Evolutionary conservation across 306 rosid species (phyloP), one percentile per base, ranked within the genome.

Genomic region (Castanea sativa): DNA sequence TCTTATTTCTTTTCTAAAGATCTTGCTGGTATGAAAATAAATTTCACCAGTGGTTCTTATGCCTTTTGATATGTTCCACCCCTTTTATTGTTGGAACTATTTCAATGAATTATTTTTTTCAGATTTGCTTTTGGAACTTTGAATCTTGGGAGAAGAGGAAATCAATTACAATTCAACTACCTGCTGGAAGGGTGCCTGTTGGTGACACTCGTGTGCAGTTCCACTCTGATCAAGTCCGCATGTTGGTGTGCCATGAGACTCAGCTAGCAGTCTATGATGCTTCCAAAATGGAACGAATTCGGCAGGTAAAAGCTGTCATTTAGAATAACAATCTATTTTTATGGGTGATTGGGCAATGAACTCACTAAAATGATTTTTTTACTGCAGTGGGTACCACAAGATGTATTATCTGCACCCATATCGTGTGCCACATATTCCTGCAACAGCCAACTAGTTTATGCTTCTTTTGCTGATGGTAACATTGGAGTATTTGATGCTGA

Each of bases 311-410:
- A 64, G 25, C 8, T 65, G 18, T 32, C 5, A 18, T 41, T 80
- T 74, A 61, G 73, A 15, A 30, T 16, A 12, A 41, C n/a, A 29
- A 30, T 64, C 12, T 64, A 23, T 77, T 7, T 30, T 81, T 69
- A 45, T 73, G 65, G n/a, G 43, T 53, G 32, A 56, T 67, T 10
- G 27, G 55, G 43, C 70, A 65, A 67, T 45, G 16, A 14, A 21
- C 65, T 43, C 55, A 12, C 8, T 69, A 30, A 16, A 25, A 69
- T 73, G 2, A 65, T 33, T 79, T 86, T 86, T 49, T 35, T 53
- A 52, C 65, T 67, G 68, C 91, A 94, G 97, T 94, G 97, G 97
- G 86, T 92, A 83, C 98, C 97, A 78, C 97, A 90, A 75, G 96
- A 92, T 78, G 87, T 45, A 64, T 85, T 94, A 35, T 57, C 91